These are phyloP conservation scores for Inonotus obliquus DNA, from an alignment of 1,284 basidiomycete species.

Conservation along the genomic window DNA sequence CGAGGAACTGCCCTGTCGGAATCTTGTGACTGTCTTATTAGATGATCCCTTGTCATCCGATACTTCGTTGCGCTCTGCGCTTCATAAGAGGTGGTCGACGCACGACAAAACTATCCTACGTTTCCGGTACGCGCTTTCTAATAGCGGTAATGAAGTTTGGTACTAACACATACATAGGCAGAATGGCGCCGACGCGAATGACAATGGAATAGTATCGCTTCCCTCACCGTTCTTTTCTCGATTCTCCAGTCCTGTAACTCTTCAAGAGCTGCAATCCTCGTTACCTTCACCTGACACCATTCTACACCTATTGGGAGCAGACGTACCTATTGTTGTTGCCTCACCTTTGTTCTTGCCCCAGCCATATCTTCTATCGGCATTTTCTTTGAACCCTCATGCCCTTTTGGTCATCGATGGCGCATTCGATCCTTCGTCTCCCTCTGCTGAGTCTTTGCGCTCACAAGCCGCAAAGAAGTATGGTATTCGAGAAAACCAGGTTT, in stretches of 20 bases:
- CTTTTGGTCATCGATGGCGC: constrained; percentile 44
- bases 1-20: neutral
- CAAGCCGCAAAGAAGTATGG: constrained; percentile 20
- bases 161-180: neutral
- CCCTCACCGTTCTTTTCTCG: constrained; percentile 51
- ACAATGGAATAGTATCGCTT: constrained; percentile 23
- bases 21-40: constrained; percentile 63
- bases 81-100: constrained; percentile 43
- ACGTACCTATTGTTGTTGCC: constrained; percentile 54
- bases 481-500: constrained; percentile 26
- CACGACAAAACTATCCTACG: constrained; percentile 24
- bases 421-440: constrained; percentile 21
- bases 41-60: constrained; percentile 60
- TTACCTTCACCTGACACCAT: constrained; percentile 20
- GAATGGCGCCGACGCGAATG: neutral
- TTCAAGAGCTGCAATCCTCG: constrained; percentile 40
- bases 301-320: constrained; percentile 32
- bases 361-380: constrained; percentile 30
- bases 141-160: neutral
- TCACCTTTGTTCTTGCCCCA: constrained; percentile 50
- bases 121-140: constrained; percentile 37
- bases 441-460: constrained; percentile 20
- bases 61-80: constrained; percentile 32
- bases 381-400: constrained; percentile 38
- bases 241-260: constrained; percentile 43